These are phyloP conservation scores for Singerocomus inundabilis DNA, from an alignment of 1,284 basidiomycete genomes.

Conservation along the genomic window DNA sequence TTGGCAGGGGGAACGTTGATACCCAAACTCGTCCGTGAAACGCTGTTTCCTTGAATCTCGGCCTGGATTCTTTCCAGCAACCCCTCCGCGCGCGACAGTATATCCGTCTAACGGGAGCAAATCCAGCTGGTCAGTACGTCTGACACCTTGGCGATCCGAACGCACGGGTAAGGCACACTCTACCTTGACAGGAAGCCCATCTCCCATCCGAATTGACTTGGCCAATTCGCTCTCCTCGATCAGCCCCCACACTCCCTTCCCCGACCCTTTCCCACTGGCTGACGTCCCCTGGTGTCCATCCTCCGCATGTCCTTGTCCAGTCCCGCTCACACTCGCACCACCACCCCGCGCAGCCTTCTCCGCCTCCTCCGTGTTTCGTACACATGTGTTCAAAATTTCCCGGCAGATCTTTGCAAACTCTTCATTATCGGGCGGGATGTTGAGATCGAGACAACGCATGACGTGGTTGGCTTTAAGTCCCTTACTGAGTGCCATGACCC, in stretches of 20 bases:
- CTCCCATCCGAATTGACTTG: slow-evolving; percentile 59
- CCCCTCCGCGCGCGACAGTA: slow-evolving; percentile 43
- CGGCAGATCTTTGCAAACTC: slow-evolving; percentile 83
- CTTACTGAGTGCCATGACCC: slow-evolving; percentile 87
- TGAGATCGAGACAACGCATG: slow-evolving; percentile 91
- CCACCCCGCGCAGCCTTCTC: slow-evolving; percentile 41
- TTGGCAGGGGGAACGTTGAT: background rate
- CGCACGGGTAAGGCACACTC: background rate
- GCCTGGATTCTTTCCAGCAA: slow-evolving; percentile 49
- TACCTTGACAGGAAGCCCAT: slow-evolving; percentile 54
- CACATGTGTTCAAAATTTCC: slow-evolving; percentile 79
- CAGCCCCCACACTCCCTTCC: slow-evolving; percentile 75
- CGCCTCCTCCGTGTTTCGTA: slow-evolving; percentile 88
- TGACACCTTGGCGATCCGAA: too few species aligned
- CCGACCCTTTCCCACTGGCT: slow-evolving; percentile 39
- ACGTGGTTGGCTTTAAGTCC: slow-evolving; percentile 81
- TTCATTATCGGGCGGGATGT: slow-evolving; percentile 87
- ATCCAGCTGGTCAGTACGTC: background rate
- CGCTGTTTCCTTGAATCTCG: background rate
- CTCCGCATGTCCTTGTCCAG: background rate
- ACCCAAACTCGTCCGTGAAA: background rate
- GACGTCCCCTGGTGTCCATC: slow-evolving; percentile 11
- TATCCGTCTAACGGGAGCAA: slow-evolving; percentile 2
- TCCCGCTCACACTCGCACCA: background rate
- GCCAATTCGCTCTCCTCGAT: slow-evolving; percentile 80